These are phyloP conservation scores for Ogataea nakhonphanomensis DNA, from an alignment of 805 yeast species.

Conservation along the genomic window DNA sequence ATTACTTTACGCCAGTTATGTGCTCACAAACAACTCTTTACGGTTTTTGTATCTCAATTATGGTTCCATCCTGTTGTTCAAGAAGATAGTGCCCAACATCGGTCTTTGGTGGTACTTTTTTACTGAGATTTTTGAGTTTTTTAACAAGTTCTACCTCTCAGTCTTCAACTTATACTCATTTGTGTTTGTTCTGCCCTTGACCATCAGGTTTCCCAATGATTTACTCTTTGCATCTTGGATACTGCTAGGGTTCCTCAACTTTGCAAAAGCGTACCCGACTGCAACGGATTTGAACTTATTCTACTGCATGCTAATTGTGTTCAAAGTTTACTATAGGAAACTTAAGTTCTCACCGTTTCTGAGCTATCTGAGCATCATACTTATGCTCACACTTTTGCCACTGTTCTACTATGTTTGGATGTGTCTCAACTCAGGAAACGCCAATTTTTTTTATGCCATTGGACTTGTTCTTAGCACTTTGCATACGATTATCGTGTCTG, in stretches of 20 bases:
- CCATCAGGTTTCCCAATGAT: slow-evolving; percentile 54
- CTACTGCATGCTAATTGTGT: slow-evolving; percentile 30
- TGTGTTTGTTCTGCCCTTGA: slow-evolving; percentile 67
- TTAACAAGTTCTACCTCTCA: slow-evolving; percentile 76
- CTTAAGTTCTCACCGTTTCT: slow-evolving; percentile 31
- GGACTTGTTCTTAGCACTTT: slow-evolving; percentile 76
- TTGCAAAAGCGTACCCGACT: slow-evolving; percentile 84
- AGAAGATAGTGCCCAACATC: slow-evolving; percentile 79
- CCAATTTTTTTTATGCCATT: slow-evolving; percentile 94
- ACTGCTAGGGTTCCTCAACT: slow-evolving; percentile 41
- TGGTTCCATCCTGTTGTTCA: slow-evolving; percentile 54
- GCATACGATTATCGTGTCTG: slow-evolving; percentile 63
- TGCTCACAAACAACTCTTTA: slow-evolving; percentile 37
- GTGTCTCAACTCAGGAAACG: slow-evolving; percentile 88
- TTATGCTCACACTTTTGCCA: slow-evolving; percentile 64
- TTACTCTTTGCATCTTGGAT: slow-evolving; percentile 38
- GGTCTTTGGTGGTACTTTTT: slow-evolving; percentile 99
- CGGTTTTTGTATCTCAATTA: slow-evolving; percentile 53
- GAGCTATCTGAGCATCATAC: slow-evolving; percentile 24
- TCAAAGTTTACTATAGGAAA: slow-evolving; percentile 26
- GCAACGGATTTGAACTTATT: slow-evolving; percentile 63
- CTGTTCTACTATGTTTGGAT: slow-evolving; percentile 94
- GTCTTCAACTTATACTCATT: slow-evolving; percentile 76
- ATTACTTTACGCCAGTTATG: slow-evolving; percentile 38
- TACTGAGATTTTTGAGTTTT: slow-evolving; percentile 90